Conservation (phyloP, 164 flowering plant species). For the Liquidambar formosana region DNA sequence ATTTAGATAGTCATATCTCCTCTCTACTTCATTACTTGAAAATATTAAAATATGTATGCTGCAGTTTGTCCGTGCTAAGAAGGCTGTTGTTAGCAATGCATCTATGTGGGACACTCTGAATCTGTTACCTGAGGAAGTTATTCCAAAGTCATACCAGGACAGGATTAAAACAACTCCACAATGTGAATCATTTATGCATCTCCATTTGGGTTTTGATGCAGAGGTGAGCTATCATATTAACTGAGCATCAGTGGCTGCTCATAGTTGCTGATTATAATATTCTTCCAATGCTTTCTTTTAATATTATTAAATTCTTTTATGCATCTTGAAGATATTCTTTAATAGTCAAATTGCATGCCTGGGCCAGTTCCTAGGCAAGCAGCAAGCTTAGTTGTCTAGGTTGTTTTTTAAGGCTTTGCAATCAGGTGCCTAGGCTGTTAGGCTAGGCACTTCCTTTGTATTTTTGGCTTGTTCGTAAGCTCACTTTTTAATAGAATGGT, state of each 20-base stretch:
- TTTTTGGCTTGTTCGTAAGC: too few relatives aligned
- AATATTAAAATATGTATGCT: slow-evolving; percentile 12
- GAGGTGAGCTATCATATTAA: slow-evolving; percentile 48
- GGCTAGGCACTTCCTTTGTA: too few relatives aligned
- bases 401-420: too few relatives aligned
- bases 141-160: slow-evolving; percentile 63
- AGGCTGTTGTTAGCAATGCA: slow-evolving; percentile 98
- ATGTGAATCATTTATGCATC: slow-evolving; percentile 99
- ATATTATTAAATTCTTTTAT: too few relatives aligned
- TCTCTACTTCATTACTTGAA: not conserved
- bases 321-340: too few relatives aligned
- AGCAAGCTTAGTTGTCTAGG: too few relatives aligned
- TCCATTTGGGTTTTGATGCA: slow-evolving; percentile 93
- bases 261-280: too few relatives aligned
- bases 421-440: too few relatives aligned
- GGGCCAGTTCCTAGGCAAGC: too few relatives aligned
- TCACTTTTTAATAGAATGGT: too few relatives aligned
- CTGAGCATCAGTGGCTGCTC: not conserved
- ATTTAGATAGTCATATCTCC: not conserved
- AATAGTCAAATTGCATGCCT: too few relatives aligned
- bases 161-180: slow-evolving; percentile 60
- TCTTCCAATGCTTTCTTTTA: too few relatives aligned
- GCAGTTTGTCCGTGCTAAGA: slow-evolving; percentile 87
- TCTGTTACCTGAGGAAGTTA: slow-evolving; percentile 60
- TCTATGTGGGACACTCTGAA: slow-evolving; percentile 95